Percentiles rank a stretch among this genome's conserved stretches.
These are phyloP conservation scores for Cichorium intybus DNA, from an alignment of 140 eudicot genomes.

Conservation along the genomic window DNA sequence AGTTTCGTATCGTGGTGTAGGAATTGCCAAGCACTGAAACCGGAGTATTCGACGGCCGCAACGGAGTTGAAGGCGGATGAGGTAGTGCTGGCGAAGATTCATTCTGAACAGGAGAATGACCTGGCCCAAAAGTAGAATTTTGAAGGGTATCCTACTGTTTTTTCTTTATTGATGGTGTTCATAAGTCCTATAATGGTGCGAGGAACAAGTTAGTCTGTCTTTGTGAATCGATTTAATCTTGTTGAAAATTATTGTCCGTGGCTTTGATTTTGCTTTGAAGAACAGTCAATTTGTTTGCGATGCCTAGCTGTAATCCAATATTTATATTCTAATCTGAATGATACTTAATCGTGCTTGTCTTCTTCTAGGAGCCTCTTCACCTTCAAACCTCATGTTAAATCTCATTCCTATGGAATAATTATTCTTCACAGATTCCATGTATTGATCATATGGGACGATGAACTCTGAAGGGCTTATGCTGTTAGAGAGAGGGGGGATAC, in stretches of 20 bases:
- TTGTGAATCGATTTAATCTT: not conserved
- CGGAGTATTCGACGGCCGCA: slow-evolving; percentile 90
- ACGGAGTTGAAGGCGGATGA: slow-evolving; percentile 55
- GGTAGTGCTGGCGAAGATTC: slow-evolving; percentile 78
- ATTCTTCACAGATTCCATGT: slow-evolving; percentile 86
- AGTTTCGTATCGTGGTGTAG: slow-evolving; percentile 90
- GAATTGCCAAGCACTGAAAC: slow-evolving; percentile 68
- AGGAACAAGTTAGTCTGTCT: slow-evolving; percentile 59
- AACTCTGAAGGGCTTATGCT: slow-evolving; percentile 99
- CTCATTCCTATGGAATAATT: slow-evolving; percentile 94
- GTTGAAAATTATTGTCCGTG: not conserved
- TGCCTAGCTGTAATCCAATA: not conserved
- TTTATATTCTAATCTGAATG: no score
- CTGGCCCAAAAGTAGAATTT: slow-evolving; percentile 59
- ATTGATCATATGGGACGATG: slow-evolving; percentile 83
- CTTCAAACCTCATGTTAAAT: slow-evolving; percentile 97
- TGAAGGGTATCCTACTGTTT: slow-evolving; percentile 68
- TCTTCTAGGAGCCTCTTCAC: slow-evolving; percentile 99
- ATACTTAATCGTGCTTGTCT: no score
- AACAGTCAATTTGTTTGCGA: not conserved
- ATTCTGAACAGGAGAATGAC: slow-evolving; percentile 61
- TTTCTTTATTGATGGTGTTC: slow-evolving; percentile 63
- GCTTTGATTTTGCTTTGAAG: slow-evolving; percentile 16
- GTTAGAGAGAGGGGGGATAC: no score
- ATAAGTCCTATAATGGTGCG: slow-evolving; percentile 50